Evolutionary conservation across 2,329 filamentous ascomycete species (phyloP), one percentile per base, ranked within the genome.

Genomic region (Aspergillus proliferans): DNA sequence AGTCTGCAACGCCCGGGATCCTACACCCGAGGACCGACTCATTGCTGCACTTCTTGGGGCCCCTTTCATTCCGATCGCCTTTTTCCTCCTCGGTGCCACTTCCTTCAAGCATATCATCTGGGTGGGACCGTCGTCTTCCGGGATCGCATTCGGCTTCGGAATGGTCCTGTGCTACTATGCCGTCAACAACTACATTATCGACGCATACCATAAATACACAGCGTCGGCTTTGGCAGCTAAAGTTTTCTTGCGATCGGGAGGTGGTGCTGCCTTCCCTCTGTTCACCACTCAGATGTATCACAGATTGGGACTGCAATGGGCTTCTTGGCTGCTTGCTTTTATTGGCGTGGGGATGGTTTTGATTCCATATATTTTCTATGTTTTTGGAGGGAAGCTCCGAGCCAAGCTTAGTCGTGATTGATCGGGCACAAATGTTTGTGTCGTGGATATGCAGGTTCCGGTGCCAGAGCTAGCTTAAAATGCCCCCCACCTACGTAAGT

Each of bases 121-220:
- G 78, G 74, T 80, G 24, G 75, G 69, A 0, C 78, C 80, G 0
- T 72, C 76, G 18, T 71, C 82, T 9, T 81, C 79, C 0, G 85
- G 85, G 8, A 78, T 84, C 60, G 77, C 80, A 6, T 82, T 88
- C 43, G 85, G 85, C n/a, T 88, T 87, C 59, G 85, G 85, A 52
- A 87, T 88, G 75, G 87, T 88, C 64, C 86, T 88, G 71, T 76
- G 88, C 21, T 88, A 88, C 76, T 88, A 88, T 70, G 74, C 83
- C 5, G 82, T 83, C 58, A 86, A 85, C 68, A 85, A 85, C 74
- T 86, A 86, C 63, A 79, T 90, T 9, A 83, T 90, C 48, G 86
- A 91, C 57, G 80, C 64, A 40, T 76, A 73, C 48, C 67, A 69
- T 28, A 55, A 60, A 47, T 74, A 70, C 50, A 69, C 70, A 0